A percentile compares a stretch with the other conserved stretches of the same genome.
phyloP scores from a whole-genome alignment of 2,329 filamentous ascomycete species.

The Rutstroemia sp. region DNA sequence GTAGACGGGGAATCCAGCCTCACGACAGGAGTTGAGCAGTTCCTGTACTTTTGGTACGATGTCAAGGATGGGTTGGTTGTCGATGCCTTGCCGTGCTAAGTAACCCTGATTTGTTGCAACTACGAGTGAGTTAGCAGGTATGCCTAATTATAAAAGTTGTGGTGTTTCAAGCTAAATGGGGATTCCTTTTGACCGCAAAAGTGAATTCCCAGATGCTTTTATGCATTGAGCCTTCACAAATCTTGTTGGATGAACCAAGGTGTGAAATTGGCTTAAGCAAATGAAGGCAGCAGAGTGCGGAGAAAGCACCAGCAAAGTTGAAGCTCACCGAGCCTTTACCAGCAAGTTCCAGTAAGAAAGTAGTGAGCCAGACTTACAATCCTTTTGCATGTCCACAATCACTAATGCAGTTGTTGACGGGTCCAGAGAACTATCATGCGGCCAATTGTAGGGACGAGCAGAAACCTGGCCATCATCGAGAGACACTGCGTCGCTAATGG shows the following conservation, averaged over 20 bases:
- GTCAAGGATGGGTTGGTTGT: constrained; percentile 32
- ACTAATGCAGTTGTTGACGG: constrained; percentile 40
- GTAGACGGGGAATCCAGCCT: constrained; percentile 35
- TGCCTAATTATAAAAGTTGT: background rate
- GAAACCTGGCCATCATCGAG: constrained; percentile 3
- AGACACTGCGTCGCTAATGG: background rate
- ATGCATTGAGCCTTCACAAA: too few species aligned
- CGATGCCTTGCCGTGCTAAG: constrained; percentile 39
- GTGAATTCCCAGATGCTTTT: too few species aligned
- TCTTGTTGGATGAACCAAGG: too few species aligned
- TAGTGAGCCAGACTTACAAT: constrained; percentile 32
- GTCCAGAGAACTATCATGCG: constrained; percentile 33
- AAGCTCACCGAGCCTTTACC: background rate
- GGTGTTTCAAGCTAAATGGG: background rate
- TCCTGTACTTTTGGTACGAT: constrained; percentile 37
- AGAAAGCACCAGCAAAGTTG: background rate
- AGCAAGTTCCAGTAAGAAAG: background rate
- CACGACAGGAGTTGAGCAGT: constrained; percentile 36
- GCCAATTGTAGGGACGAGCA: constrained; percentile 34
- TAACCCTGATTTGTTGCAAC: constrained; percentile 28
- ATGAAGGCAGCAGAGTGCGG: too few species aligned
- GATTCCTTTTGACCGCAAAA: background rate
- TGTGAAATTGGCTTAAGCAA: too few species aligned
- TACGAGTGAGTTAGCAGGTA: background rate
- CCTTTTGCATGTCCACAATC: constrained; percentile 49